Conservation (phyloP, 768 basidiomycete genomes). For the Rhodocollybia butyracea region DNA sequence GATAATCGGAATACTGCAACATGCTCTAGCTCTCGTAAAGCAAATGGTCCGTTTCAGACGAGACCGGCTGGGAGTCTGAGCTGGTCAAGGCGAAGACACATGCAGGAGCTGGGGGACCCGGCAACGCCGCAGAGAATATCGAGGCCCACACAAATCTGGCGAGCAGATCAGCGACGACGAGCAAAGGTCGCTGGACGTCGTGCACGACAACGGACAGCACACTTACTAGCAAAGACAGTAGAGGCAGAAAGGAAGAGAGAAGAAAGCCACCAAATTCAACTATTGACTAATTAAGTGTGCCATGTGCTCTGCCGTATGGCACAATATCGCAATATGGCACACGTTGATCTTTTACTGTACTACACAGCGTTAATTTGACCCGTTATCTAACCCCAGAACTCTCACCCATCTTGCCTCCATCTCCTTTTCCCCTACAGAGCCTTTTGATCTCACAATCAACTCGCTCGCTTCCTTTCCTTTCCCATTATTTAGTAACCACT, state of each 20-base stretch:
- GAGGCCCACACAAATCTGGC: conserved; percentile 19
- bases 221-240: conserved; percentile 10
- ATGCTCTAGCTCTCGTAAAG: conserved; percentile 33
- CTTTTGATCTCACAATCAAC: conserved; percentile 30
- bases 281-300: conserved; percentile 10
- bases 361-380: background rate
- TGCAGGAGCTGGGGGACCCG: conserved; percentile 32
- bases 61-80: conserved; percentile 58
- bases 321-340: background rate
- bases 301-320: conserved; percentile 6
- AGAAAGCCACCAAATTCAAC: conserved; percentile 19
- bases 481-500: conserved; percentile 29
- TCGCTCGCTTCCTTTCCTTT: conserved; percentile 37
- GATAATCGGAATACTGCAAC: conserved; percentile 57
- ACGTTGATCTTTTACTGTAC: conserved; percentile 2
- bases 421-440: conserved; percentile 22
- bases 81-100: conserved; percentile 35
- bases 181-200: conserved; percentile 12
- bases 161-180: conserved; percentile 17
- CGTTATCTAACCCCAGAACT: background rate
- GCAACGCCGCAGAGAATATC: conserved; percentile 20
- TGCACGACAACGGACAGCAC: conserved; percentile 19
- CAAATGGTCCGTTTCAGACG: conserved; percentile 44
- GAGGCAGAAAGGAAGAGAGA: conserved; percentile 22
- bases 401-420: conserved; percentile 34